These are phyloP conservation scores for Vigna radiata DNA, from an alignment of 306 rosid species.

Conservation along the genomic window DNA sequence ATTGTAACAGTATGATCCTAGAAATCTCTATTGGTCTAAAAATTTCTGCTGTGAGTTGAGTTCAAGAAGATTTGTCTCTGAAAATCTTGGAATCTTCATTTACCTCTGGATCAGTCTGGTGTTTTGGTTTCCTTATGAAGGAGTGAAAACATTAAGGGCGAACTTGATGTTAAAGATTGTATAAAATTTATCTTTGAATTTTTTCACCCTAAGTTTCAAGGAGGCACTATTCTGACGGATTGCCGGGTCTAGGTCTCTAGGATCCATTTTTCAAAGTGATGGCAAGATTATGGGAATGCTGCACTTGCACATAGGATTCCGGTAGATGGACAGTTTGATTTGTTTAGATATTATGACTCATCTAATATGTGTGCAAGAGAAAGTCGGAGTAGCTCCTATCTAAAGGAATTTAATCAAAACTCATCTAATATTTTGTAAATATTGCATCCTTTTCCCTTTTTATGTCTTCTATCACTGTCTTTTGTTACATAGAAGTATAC, in stretches of 20 bases:
- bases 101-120: neutral
- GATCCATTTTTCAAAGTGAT: constrained; percentile 25
- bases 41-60: neutral
- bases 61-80: neutral
- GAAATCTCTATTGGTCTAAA: neutral
- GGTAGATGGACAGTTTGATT: neutral
- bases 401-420: constrained; percentile 18
- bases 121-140: neutral
- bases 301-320: neutral
- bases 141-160: neutral
- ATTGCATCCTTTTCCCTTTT: neutral
- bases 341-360: constrained; percentile 5
- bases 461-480: constrained; percentile 21
- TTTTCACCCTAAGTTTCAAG: constrained; percentile 18
- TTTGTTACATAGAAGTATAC: neutral
- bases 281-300: neutral
- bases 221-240: neutral
- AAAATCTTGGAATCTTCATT: neutral
- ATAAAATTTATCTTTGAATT: neutral
- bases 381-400: neutral
- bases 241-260: neutral
- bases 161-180: neutral
- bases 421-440: neutral
- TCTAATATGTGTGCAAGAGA: no score
- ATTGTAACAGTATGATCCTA: neutral